Base-by-base conservation (phyloP, 306 rosid species). In the Leucaena leucocephala region DNA sequence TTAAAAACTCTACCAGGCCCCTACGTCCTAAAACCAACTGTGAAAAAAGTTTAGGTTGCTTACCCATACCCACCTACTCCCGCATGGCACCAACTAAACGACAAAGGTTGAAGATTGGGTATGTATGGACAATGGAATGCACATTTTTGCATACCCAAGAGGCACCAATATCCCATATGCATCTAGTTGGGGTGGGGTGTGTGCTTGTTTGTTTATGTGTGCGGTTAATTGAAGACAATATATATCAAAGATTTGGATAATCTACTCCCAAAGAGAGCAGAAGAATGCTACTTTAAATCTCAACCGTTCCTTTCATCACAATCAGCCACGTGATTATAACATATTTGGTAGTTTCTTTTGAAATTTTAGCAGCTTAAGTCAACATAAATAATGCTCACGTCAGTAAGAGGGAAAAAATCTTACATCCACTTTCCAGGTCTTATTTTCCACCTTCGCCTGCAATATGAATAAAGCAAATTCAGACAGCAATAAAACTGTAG, bases 391-490 rank as follows among this genome's bases (percentile, higher is more conserved):
- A 33, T 13, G 43, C 76, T 39, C 8, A 49, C 21, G 73, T 38
- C n/a, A 16, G 12, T 4, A n/a, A 50, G 33, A 71, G 74, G 3
- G 74, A 71, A 81, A 7, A 80, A 77, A 84, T 35, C 98, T 91
- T 87, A 92, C 98, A 82, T 95, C 97, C 78, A 95, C 95, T 91
- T 95, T 95, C 98, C 98, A 92, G 14, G 89, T 77, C 86, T 86
- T 90, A 35, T 92, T 91, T 77, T 92, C 97, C 88, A 92, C 94
- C 90, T 92, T 92, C 86, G 92, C 98, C 97, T 95, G 92, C 85
- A 86, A 78, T 5, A 74, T 61, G 33, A 87, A 84, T 49, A 36
- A 45, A 49, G 16, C 54, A 1, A 64, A 38, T 2, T 74, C 52
- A 44, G 33, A 72, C 55, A 62, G 50, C 48, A 21, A 79, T 14